These are phyloP conservation scores for Verbena officinalis DNA, from an alignment of 257 asterid species.

Conservation along the genomic window DNA sequence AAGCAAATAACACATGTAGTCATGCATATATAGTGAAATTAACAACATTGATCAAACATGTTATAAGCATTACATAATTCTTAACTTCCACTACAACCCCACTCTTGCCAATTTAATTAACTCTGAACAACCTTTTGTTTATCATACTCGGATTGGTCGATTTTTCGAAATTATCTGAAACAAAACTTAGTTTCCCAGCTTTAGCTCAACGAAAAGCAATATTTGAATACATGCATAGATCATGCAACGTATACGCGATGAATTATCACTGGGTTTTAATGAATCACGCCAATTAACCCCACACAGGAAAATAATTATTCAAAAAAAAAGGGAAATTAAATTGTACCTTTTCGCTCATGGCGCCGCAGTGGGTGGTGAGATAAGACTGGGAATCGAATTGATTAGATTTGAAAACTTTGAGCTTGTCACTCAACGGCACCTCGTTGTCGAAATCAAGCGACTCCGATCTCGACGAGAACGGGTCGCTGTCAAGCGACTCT, in stretches of 20 bases:
- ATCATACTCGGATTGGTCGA: too few species aligned
- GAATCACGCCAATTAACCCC: background rate
- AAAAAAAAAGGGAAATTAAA: too few species aligned
- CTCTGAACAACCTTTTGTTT: too few species aligned
- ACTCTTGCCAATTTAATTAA: background rate
- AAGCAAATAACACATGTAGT: background rate
- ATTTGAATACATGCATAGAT: too few species aligned
- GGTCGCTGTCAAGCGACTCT: conserved; percentile 59
- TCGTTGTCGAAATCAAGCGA: conserved; percentile 71
- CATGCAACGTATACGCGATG: background rate
- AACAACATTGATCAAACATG: background rate
- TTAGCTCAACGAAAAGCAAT: too few species aligned
- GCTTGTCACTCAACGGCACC: conserved; percentile 65
- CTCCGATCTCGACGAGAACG: conserved; percentile 66
- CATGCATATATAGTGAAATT: background rate
- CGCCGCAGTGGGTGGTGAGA: conserved; percentile 57
- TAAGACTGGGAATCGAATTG: conserved; percentile 62
- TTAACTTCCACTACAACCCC: background rate
- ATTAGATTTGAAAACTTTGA: conserved; percentile 70
- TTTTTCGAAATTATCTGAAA: too few species aligned
- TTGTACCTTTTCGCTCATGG: conserved; percentile 74
- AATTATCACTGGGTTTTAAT: too few species aligned
- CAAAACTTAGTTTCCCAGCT: too few species aligned
- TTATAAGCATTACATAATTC: background rate
- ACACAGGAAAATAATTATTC: background rate